Base-by-base conservation (phyloP, 1,284 basidiomycete species). In the Cerrena zonata region DNA sequence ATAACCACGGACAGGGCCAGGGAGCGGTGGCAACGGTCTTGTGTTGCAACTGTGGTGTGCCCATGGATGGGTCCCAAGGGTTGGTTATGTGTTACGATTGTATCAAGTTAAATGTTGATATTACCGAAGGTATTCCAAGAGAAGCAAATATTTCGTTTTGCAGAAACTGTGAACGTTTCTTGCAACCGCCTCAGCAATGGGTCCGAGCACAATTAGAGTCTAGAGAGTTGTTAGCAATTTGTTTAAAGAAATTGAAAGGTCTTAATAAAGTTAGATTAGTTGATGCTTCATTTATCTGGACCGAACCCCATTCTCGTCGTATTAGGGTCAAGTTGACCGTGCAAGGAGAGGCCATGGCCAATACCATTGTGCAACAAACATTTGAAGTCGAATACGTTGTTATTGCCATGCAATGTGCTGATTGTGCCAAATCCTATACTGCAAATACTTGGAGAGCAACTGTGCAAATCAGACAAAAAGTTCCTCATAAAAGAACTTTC, bases 391-490 rank as follows among this genome's bases (percentile, higher is more conserved):
- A 96, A 66, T 94, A 94, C 62, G 80, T 97, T 48, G 92, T 99
- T 2, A 91, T 96, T 63, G 86, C 96, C 57, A 91, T 91, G 0
- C 95, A 99, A 75, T 99, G 95, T 68, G 86, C 92, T 0, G 89
- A 94, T 61, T 99, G 96, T 66, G 80, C 94, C 0, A 84, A 85
- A 57, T 78, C 98, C 3, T 95, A 95, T 0, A 95, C 96, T 2
- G 98, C 98, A 73, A 98, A 99, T 67, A 98, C 94, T 0, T 99
- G 95, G 96, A 92, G 91, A 63, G 94, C 95, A 0, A 79, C 92
- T 48, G 94, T 99, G 2, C 96, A 99, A 75, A 92, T 98, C 27
- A 85, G 96, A 46, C 95, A 99, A 66, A 99, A 99, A 73, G 94
- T 96, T 45, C 78, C 91, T 11, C 95, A 99, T 69, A 99, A 99